These are phyloP conservation scores for Candida insectorum DNA, from an alignment of 805 yeast species.

Conservation along the genomic window DNA sequence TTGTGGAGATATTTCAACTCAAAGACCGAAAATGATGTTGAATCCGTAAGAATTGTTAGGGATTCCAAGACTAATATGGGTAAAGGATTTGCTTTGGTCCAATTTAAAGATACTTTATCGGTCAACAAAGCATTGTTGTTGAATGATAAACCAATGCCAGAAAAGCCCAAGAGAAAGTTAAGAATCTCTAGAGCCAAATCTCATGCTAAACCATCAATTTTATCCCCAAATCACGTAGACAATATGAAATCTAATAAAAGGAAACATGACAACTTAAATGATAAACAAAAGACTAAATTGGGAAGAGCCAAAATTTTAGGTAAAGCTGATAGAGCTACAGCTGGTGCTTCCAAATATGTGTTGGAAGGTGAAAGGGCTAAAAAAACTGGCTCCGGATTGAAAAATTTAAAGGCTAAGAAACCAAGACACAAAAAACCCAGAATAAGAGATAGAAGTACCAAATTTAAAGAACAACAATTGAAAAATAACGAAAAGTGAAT, in stretches of 20 bases:
- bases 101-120: constrained; percentile 67
- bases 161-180: constrained; percentile 51
- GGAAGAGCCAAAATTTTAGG: constrained; percentile 82
- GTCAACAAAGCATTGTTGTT: constrained; percentile 80
- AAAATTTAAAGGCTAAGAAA: constrained; percentile 35
- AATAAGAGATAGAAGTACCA: constrained; percentile 51
- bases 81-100: constrained; percentile 96
- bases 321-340: constrained; percentile 71
- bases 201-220: constrained; percentile 36
- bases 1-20: constrained; percentile 76
- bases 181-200: constrained; percentile 64
- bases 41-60: constrained; percentile 85
- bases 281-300: constrained; percentile 67
- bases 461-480: constrained; percentile 41
- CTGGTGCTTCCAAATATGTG: constrained; percentile 44
- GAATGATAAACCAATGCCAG: constrained; percentile 59
- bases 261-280: constrained; percentile 40
- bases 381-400: constrained; percentile 62
- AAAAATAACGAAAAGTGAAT: too few relatives aligned
- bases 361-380: constrained; percentile 78
- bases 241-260: constrained; percentile 24
- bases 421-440: constrained; percentile 52
- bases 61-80: constrained; percentile 94
- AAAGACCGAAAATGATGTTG: constrained; percentile 52
- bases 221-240: constrained; percentile 44